phyloP scores from a whole-genome alignment of 139 green algal species.

The Chlorella ohadii region DNA sequence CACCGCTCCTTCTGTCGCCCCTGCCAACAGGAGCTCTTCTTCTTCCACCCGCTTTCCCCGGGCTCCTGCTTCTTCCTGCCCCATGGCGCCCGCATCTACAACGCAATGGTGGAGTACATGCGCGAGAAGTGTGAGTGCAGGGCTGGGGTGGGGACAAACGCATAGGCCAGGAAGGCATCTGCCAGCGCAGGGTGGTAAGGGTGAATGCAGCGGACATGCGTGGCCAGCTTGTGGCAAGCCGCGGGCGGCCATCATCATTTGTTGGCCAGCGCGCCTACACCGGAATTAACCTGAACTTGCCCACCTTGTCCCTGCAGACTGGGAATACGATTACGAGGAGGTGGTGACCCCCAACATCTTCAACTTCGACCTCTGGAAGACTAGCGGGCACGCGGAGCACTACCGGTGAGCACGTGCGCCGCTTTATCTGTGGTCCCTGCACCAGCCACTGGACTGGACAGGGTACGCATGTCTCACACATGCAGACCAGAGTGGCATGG shows the following conservation, averaged over 20 bases:
- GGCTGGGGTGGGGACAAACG: not conserved
- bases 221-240: too few species aligned
- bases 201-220: too few species aligned
- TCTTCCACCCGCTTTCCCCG: slow-evolving; percentile 94
- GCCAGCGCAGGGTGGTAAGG: not conserved
- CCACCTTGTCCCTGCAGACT: too few species aligned
- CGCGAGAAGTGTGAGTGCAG: slow-evolving; percentile 76
- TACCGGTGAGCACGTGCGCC: slow-evolving; percentile 70
- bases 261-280: too few species aligned
- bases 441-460: too few species aligned
- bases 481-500: too few species aligned
- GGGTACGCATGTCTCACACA: not conserved
- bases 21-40: slow-evolving; percentile 89
- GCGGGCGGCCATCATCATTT: too few species aligned
- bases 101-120: slow-evolving; percentile 83
- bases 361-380: slow-evolving; percentile 99
- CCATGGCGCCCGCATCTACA: slow-evolving; percentile 93
- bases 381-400: slow-evolving; percentile 93
- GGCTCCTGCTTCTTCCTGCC: slow-evolving; percentile 97
- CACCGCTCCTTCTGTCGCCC: not conserved
- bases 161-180: not conserved
- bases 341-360: slow-evolving; percentile 98
- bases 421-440: too few species aligned
- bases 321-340: slow-evolving; percentile 95
- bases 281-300: too few species aligned